Percentiles rank a stretch among this genome's conserved stretches.
phyloP scores from a whole-genome alignment of 2,329 filamentous ascomycete species.

The Monosporascus sp. region DNA sequence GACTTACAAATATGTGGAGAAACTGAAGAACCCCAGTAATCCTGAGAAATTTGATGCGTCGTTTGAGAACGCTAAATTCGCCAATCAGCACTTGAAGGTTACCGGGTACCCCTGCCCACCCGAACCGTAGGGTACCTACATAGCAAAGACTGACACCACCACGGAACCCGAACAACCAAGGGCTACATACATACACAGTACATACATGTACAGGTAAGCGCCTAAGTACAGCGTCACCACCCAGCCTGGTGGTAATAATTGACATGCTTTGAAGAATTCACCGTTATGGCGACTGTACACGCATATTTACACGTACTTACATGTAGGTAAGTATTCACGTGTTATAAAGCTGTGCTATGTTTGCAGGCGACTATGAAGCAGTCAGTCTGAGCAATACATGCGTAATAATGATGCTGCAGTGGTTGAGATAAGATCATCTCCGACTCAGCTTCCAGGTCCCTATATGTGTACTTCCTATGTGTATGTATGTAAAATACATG shows the following conservation, averaged over 20 bases:
- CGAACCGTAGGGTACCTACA: constrained; percentile 3
- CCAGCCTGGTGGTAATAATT: background rate
- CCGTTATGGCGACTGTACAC: too few species aligned
- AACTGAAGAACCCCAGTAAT: too few species aligned
- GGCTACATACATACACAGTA: background rate
- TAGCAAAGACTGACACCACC: background rate
- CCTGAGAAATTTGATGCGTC: too few species aligned
- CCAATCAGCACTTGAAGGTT: too few species aligned
- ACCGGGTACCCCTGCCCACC: background rate
- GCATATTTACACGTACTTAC: background rate
- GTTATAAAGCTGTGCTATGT: constrained; percentile 9
- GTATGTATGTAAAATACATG: background rate
- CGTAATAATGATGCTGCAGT: background rate
- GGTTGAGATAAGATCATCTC: background rate
- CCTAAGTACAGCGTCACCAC: background rate
- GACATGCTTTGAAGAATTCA: background rate
- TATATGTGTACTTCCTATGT: background rate
- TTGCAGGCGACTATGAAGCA: background rate
- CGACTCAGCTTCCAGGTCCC: background rate
- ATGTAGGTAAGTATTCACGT: constrained; percentile 5
- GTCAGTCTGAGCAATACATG: background rate
- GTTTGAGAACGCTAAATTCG: too few species aligned
- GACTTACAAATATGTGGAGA: too few species aligned
- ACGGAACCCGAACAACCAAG: too few species aligned
- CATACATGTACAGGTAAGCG: background rate